A percentile compares a stretch with the other conserved stretches of the same genome.
These are phyloP conservation scores for Gossypium mustelinum DNA, from an alignment of 345 rosid genomes.

Conservation along the genomic window DNA sequence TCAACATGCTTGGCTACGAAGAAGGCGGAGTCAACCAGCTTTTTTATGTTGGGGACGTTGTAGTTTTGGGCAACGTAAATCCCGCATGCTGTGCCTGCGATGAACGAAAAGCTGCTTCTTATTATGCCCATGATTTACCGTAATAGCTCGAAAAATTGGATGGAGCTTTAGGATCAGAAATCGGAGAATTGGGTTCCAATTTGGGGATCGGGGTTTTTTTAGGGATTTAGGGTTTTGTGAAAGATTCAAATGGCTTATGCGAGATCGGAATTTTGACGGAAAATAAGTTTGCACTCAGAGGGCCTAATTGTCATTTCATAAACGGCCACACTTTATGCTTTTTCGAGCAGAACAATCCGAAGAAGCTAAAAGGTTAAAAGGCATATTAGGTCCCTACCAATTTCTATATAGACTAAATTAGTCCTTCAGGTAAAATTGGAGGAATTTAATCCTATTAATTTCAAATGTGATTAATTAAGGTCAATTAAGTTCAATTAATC, in stretches of 20 bases:
- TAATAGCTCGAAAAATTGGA: neutral
- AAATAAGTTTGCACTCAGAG: neutral
- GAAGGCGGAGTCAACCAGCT: constrained; percentile 39
- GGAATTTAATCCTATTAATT: too few relatives aligned
- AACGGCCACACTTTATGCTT: neutral
- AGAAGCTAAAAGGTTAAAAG: too few relatives aligned
- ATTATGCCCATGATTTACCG: constrained; percentile 62
- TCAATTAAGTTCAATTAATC: too few relatives aligned
- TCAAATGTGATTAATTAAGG: too few relatives aligned
- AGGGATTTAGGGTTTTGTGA: neutral
- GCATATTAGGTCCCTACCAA: too few relatives aligned
- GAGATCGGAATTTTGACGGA: neutral
- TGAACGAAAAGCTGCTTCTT: constrained; percentile 56
- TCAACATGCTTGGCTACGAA: constrained; percentile 53
- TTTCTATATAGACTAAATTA: too few relatives aligned
- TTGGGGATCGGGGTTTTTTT: neutral
- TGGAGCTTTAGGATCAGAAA: neutral
- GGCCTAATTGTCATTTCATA: neutral
- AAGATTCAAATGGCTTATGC: neutral
- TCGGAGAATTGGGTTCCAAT: neutral
- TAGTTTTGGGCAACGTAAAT: constrained; percentile 87
- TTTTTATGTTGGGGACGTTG: constrained; percentile 75
- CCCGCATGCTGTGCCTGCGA: constrained; percentile 60
- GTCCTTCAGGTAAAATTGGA: too few relatives aligned
- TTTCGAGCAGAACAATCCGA: too few relatives aligned